Percentiles rank a stretch among this genome's conserved stretches.
Evolutionary conservation across 2,329 filamentous ascomycete genomes (phyloP).

Genomic region (Colletotrichum sansevieriae): DNA sequence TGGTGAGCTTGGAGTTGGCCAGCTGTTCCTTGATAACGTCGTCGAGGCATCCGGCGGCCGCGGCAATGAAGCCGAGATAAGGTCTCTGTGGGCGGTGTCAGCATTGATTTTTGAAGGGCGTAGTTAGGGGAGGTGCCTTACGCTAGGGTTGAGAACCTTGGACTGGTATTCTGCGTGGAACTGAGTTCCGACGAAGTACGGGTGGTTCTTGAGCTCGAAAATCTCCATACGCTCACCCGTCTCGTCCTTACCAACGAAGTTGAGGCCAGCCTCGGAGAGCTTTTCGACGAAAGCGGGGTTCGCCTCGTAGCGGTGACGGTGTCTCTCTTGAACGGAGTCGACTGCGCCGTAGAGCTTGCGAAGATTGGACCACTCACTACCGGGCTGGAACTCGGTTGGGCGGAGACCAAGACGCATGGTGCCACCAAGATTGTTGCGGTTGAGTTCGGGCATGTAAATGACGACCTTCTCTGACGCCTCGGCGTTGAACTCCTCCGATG

Average conservation of each 20-base stretch:
- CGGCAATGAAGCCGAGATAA: slow-evolving; percentile 88
- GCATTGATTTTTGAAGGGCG: slow-evolving; percentile 53
- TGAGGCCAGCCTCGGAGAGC: slow-evolving; percentile 77
- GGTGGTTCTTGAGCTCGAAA: slow-evolving; percentile 85
- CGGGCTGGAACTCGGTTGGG: slow-evolving; percentile 79
- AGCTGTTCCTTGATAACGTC: slow-evolving; percentile 50
- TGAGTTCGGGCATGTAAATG: slow-evolving; percentile 92
- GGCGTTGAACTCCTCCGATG: slow-evolving; percentile 68
- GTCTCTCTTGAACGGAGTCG: slow-evolving; percentile 75
- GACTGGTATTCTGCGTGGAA: slow-evolving; percentile 90
- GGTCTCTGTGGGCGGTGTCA: slow-evolving; percentile 54
- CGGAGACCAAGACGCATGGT: slow-evolving; percentile 89
- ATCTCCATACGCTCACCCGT: slow-evolving; percentile 85
- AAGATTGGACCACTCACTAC: slow-evolving; percentile 83
- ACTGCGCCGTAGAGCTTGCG: slow-evolving; percentile 78
- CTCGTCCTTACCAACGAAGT: slow-evolving; percentile 85
- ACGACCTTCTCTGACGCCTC: slow-evolving; percentile 77
- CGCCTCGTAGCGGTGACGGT: slow-evolving; percentile 92
- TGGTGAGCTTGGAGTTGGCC: slow-evolving; percentile 28
- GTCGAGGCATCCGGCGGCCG: slow-evolving; percentile 76
- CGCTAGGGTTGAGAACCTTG: slow-evolving; percentile 78
- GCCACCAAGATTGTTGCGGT: slow-evolving; percentile 81
- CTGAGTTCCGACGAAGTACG: slow-evolving; percentile 86
- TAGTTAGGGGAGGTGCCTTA: slow-evolving; percentile 45
- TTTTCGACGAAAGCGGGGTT: slow-evolving; percentile 82